Percentiles rank a stretch among this genome's conserved stretches.
Evolutionary conservation across 1,139 yeast species (phyloP).

Genomic region (Casaregolazyma lundiana): DNA sequence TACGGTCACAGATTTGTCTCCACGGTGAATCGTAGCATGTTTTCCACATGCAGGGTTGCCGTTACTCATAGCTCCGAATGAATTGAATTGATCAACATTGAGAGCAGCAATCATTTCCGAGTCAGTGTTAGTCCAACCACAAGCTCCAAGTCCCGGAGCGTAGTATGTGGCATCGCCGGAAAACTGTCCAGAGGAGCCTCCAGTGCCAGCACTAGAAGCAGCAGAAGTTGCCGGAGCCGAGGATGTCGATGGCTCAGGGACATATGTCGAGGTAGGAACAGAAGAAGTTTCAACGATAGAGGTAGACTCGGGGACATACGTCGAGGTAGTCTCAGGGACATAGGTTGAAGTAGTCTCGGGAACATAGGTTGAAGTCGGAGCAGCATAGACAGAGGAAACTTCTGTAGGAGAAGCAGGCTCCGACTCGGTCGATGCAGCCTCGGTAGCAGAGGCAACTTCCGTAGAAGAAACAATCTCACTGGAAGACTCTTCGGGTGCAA

Average conservation of each 20-base stretch:
- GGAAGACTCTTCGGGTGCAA: too few relatives aligned
- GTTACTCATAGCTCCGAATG: conserved; percentile 34
- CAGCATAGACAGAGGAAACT: conserved; percentile 13
- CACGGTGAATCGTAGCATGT: conserved; percentile 41
- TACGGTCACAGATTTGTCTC: conserved; percentile 45
- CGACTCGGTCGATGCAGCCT: conserved; percentile 13
- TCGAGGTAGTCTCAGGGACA: conserved; percentile 15
- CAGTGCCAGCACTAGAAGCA: conserved; percentile 21
- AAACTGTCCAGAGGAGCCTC: conserved; percentile 31
- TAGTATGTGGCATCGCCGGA: conserved; percentile 60
- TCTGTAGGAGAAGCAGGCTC: conserved; percentile 14
- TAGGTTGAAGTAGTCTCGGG: conserved; percentile 17
- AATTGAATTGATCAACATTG: conserved; percentile 32
- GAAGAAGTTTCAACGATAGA: conserved; percentile 12
- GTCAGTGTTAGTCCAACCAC: conserved; percentile 48
- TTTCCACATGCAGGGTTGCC: conserved; percentile 48
- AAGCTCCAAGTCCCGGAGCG: conserved; percentile 56
- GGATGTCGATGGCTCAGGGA: conserved; percentile 20
- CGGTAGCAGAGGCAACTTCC: conserved; percentile 14
- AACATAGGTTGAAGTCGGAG: conserved; percentile 12
- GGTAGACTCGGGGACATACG: conserved; percentile 11
- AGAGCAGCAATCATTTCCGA: conserved; percentile 46
- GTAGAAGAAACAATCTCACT: conserved; percentile 15
- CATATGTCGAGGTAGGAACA: conserved; percentile 14
- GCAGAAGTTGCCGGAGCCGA: conserved; percentile 24